phyloP scores from a whole-genome alignment of 768 basidiomycete genomes.

The Boletus vermiculosoides region DNA sequence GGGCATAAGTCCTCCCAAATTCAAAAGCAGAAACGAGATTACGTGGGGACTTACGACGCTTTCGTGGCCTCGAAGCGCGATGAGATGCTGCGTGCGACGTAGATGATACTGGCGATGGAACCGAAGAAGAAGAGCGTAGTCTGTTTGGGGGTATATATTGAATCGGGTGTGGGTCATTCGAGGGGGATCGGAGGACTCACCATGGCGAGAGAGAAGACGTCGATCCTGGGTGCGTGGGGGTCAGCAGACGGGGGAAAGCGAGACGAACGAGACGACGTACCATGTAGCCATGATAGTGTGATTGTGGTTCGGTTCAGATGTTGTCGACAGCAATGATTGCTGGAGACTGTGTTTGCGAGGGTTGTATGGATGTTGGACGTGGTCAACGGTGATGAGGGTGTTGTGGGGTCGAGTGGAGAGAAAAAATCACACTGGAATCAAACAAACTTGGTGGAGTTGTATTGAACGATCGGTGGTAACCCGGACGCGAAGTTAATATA shows the following conservation, averaged over 20 bases:
- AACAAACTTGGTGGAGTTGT: no score
- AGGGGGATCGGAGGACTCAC: not conserved
- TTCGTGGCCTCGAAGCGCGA: slow-evolving; percentile 49
- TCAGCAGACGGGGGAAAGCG: not conserved
- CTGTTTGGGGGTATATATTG: not conserved
- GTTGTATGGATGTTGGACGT: no score
- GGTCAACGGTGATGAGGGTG: no score
- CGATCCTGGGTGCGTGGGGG: slow-evolving; percentile 8
- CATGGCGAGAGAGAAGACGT: slow-evolving; percentile 17
- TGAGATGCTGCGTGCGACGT: slow-evolving; percentile 39
- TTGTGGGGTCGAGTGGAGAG: no score
- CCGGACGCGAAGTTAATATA: no score
- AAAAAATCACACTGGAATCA: no score
- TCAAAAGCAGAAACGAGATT: not conserved
- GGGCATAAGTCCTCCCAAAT: not conserved
- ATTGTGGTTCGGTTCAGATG: not conserved
- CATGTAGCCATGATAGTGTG: slow-evolving; percentile 12
- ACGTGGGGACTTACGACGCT: slow-evolving; percentile 44
- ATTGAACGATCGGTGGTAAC: no score
- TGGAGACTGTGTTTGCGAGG: no score
- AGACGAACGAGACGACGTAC: not conserved
- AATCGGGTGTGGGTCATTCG: not conserved
- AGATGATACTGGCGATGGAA: slow-evolving; percentile 43
- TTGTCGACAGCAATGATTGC: not conserved
- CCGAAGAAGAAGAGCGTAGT: slow-evolving; percentile 49